Percentiles rank a stretch among this genome's conserved stretches.
phyloP scores from a whole-genome alignment of 805 yeast genomes.

The Metschnikowia corniflorae region DNA sequence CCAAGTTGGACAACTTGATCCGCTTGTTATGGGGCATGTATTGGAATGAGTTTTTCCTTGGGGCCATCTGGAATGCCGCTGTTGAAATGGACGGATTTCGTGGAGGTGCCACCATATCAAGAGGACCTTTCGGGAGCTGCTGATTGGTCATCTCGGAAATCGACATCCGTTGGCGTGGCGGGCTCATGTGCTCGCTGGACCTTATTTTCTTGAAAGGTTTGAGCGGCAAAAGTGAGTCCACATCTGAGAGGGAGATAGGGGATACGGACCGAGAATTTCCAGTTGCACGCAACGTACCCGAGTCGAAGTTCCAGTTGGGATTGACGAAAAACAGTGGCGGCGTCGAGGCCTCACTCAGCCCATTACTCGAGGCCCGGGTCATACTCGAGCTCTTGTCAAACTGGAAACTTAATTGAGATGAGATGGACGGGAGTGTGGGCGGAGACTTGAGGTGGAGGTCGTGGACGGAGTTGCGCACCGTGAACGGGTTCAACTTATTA shows the following conservation, averaged over 20 bases:
- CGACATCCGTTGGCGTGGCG: conserved; percentile 15
- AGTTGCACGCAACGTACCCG: not conserved
- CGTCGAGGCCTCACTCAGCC: conserved; percentile 2
- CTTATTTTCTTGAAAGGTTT: conserved; percentile 6
- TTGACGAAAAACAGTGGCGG: conserved; percentile 16
- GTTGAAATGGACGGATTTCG: conserved; percentile 35
- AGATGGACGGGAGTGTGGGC: conserved; percentile 1
- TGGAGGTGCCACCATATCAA: conserved; percentile 33
- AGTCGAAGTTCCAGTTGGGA: conserved; percentile 21
- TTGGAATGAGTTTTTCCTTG: conserved; percentile 37
- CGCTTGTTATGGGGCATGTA: conserved; percentile 56
- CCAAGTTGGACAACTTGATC: conserved; percentile 43
- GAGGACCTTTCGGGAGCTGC: conserved; percentile 14
- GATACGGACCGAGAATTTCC: conserved; percentile 16
- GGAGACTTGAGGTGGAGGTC: not conserved
- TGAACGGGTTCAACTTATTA: not conserved
- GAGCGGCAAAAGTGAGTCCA: conserved; percentile 8
- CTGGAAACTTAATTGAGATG: not conserved
- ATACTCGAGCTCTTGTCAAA: not conserved
- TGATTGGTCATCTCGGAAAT: conserved; percentile 6
- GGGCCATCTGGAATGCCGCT: conserved; percentile 27
- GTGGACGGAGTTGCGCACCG: conserved; percentile 2
- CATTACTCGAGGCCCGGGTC: not conserved
- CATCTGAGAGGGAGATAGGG: conserved; percentile 15
- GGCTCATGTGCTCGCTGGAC: conserved; percentile 5